Percentiles rank a stretch among this genome's conserved stretches.
Evolutionary conservation across 1,284 basidiomycete genomes (phyloP).

Genomic region (Cutaneotrichosporon cyanovorans): DNA sequence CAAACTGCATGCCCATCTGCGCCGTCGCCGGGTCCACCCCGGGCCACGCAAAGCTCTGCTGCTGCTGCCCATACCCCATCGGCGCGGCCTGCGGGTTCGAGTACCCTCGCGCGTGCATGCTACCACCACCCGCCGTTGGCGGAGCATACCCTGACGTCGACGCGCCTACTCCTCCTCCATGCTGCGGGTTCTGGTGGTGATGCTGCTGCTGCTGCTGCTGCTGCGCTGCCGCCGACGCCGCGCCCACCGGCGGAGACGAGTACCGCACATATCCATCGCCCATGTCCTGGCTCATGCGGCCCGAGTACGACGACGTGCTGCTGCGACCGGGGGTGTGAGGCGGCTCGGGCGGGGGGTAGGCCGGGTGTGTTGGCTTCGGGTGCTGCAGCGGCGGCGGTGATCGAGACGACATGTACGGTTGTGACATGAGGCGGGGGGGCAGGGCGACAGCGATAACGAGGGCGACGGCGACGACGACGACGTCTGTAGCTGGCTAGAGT

Average conservation of each 20-base stretch:
- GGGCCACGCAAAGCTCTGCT: slow-evolving; percentile 25
- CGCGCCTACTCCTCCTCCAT: not conserved
- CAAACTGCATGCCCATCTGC: slow-evolving; percentile 93
- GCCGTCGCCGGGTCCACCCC: slow-evolving; percentile 83
- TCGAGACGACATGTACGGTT: slow-evolving; percentile 44
- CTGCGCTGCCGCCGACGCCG: slow-evolving; percentile 2
- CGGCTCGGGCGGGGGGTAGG: slow-evolving; percentile 74
- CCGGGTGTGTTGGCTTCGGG: slow-evolving; percentile 80
- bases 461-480: not conserved
- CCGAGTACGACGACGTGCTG: slow-evolving; percentile 38
- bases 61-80: slow-evolving; percentile 9
- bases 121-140: not conserved
- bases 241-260: slow-evolving; percentile 43
- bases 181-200: slow-evolving; percentile 15
- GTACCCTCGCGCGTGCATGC: slow-evolving; percentile 3
- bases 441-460: not conserved
- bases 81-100: slow-evolving; percentile 4
- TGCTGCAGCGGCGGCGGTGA: slow-evolving; percentile 79
- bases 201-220: too few relatives aligned
- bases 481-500: not conserved
- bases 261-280: slow-evolving; percentile 41
- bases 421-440: slow-evolving; percentile 19
- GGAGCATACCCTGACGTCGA: slow-evolving; percentile 7
- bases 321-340: slow-evolving; percentile 59
- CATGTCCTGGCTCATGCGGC: slow-evolving; percentile 46